These are phyloP conservation scores for Amanita rimosa DNA, from an alignment of 768 basidiomycete species.

Conservation along the genomic window DNA sequence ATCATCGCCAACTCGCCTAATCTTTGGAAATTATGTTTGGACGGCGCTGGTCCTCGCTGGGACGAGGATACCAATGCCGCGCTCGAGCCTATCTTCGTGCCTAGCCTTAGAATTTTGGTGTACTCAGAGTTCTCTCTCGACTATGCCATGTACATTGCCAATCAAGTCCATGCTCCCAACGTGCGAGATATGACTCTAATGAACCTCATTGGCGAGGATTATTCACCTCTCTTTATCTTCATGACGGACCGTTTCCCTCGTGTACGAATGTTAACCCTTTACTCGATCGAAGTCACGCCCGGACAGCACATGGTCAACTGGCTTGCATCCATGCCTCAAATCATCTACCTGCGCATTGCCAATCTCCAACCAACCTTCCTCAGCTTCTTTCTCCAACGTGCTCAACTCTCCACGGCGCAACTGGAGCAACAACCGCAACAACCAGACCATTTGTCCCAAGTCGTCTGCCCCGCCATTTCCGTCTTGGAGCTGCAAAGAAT, in stretches of 20 bases:
- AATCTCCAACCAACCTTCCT: constrained; percentile 30
- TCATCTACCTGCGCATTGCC: constrained; percentile 40
- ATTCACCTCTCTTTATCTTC: constrained; percentile 31
- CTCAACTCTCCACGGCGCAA: constrained; percentile 6
- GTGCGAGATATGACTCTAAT: constrained; percentile 48
- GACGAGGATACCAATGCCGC: constrained; percentile 10
- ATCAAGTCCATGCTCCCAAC: constrained; percentile 44
- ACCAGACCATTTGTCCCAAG: constrained; percentile 4
- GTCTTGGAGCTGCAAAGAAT: constrained; percentile 35
- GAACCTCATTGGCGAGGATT: constrained; percentile 40
- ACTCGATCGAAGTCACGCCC: constrained; percentile 25
- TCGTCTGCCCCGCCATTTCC: constrained; percentile 33
- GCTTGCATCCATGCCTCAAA: constrained; percentile 46
- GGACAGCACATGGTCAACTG: constrained; percentile 30
- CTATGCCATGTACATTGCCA: constrained; percentile 36
- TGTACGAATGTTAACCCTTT: constrained; percentile 43
- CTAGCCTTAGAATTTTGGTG: constrained; percentile 36
- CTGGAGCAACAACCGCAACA: constrained; percentile 3
- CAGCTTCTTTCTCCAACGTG: constrained; percentile 35
- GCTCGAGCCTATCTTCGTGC: constrained; percentile 32
- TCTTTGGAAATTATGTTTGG: constrained; percentile 44
- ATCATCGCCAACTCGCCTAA: constrained; percentile 38
- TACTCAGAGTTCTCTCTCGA: constrained; percentile 42
- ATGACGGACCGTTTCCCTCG: constrained; percentile 40
- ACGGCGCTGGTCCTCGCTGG: constrained; percentile 48